A percentile compares a stretch with the other conserved stretches of the same genome.
Evolutionary conservation across 257 asterid genomes (phyloP).

Genomic region (Asclepias syriaca): DNA sequence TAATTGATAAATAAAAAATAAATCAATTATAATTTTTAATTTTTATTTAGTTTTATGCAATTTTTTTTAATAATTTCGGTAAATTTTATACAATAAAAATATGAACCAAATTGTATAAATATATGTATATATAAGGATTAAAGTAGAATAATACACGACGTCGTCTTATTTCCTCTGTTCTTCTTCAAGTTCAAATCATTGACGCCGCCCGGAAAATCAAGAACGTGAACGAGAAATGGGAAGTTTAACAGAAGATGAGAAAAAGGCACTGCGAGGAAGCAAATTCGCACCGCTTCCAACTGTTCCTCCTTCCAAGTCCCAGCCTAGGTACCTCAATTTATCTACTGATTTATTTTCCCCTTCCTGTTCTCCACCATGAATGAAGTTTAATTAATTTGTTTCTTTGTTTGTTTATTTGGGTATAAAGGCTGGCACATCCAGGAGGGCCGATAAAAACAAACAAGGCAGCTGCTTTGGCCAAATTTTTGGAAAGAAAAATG

Average conservation of each 20-base stretch:
- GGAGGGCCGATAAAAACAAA: slow-evolving; percentile 94
- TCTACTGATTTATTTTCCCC: too few species aligned
- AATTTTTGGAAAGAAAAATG: slow-evolving; percentile 78
- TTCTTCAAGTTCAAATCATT: not conserved
- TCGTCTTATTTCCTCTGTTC: not conserved
- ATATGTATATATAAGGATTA: too few species aligned
- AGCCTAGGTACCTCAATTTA: slow-evolving; percentile 42
- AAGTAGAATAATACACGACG: not conserved
- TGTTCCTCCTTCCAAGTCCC: slow-evolving; percentile 36
- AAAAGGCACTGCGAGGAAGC: slow-evolving; percentile 88
- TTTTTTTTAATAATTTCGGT: too few species aligned
- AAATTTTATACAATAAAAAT: too few species aligned
- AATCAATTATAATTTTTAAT: too few species aligned
- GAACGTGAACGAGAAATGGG: slow-evolving; percentile 40
- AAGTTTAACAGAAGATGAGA: slow-evolving; percentile 74
- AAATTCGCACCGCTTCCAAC: slow-evolving; percentile 94
- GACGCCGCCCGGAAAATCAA: not conserved
- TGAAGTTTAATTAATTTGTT: not conserved
- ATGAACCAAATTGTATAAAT: too few species aligned
- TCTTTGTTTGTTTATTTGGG: not conserved
- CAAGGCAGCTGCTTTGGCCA: slow-evolving; percentile 95
- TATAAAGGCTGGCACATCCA: slow-evolving; percentile 89
- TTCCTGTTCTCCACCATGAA: not conserved
- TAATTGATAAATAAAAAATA: too few species aligned
- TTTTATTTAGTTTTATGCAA: too few species aligned